Percentiles rank a stretch among this genome's conserved stretches.
Conservation (phyloP, 2,329 filamentous ascomycete species). For the Lasiodiplodia sp. region DNA sequence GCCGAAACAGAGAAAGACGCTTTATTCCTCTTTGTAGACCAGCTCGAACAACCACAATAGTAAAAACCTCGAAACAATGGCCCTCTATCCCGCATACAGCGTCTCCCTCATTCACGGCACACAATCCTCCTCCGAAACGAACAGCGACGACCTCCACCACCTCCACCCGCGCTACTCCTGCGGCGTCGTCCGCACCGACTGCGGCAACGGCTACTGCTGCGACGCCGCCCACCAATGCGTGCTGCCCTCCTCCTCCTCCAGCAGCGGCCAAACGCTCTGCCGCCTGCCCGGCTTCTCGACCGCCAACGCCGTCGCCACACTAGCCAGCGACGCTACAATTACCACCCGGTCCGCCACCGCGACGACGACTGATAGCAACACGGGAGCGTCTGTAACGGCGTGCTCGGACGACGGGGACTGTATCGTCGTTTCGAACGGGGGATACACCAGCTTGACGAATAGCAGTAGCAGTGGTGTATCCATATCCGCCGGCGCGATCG, state of each 20-base stretch:
- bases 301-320: not conserved
- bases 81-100: not conserved
- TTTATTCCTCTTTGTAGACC: too few relatives aligned
- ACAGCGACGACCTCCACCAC: not conserved
- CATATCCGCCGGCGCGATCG: not conserved
- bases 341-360: not conserved
- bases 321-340: not conserved
- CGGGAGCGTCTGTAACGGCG: not conserved
- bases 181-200: constrained; percentile 18
- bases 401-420: not conserved
- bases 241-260: not conserved
- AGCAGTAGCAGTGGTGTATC: not conserved
- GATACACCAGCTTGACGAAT: not conserved
- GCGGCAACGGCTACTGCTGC: constrained; percentile 15
- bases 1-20: not conserved
- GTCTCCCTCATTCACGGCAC: not conserved
- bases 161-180: constrained; percentile 11
- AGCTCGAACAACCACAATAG: not conserved
- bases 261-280: not conserved
- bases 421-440: not conserved
- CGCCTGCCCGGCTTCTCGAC: not conserved
- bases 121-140: not conserved
- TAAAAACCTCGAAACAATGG: not conserved
- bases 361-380: not conserved
- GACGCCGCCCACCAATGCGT: not conserved